A percentile compares a stretch with the other conserved stretches of the same genome.
Evolutionary conservation across 2,329 filamentous ascomycete species (phyloP).

Genomic region (Rhynchosporium graminicola): DNA sequence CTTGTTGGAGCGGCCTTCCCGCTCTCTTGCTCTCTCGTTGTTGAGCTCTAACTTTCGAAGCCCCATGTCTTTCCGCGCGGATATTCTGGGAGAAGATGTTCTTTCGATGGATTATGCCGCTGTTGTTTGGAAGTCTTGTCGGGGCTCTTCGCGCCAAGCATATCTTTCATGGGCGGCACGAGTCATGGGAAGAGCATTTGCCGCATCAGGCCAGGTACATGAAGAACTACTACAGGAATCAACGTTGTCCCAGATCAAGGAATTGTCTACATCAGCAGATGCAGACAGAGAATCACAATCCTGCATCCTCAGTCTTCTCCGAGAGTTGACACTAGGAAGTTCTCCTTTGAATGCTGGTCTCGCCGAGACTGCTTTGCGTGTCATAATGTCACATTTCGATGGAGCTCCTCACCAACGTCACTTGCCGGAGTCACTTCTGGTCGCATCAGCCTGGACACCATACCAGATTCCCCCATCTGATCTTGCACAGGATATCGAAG

Average conservation of each 20-base stretch:
- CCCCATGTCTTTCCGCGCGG: conserved; percentile 57
- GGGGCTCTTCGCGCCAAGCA: conserved; percentile 60
- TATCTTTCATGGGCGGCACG: conserved; percentile 86
- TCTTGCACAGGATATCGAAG: conserved; percentile 18
- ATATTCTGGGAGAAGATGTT: conserved; percentile 69
- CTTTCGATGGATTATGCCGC: conserved; percentile 62
- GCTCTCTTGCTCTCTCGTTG: conserved; percentile 68
- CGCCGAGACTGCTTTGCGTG: conserved; percentile 60
- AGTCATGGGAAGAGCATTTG: conserved; percentile 81
- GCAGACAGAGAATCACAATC: conserved; percentile 59
- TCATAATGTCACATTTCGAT: conserved; percentile 51
- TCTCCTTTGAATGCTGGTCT: conserved; percentile 58
- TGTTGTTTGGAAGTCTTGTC: conserved; percentile 76
- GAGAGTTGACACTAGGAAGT: conserved; percentile 60
- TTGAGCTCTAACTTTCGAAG: conserved; percentile 75
- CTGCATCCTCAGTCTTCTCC: conserved; percentile 62
- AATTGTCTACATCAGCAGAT: conserved; percentile 34
- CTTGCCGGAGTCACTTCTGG: conserved; percentile 53
- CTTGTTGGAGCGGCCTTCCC: conserved; percentile 70
- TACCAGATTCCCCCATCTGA: conserved; percentile 60
- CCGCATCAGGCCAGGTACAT: conserved; percentile 69
- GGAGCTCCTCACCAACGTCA: conserved; percentile 50
- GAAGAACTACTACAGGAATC: conserved; percentile 62
- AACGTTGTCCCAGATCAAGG: conserved; percentile 49
- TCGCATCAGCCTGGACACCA: conserved; percentile 57